Evolutionary conservation across 257 asterid species (phyloP), one percentile per base, ranked within the genome.

Genomic region (Salvia miltiorrhiza): DNA sequence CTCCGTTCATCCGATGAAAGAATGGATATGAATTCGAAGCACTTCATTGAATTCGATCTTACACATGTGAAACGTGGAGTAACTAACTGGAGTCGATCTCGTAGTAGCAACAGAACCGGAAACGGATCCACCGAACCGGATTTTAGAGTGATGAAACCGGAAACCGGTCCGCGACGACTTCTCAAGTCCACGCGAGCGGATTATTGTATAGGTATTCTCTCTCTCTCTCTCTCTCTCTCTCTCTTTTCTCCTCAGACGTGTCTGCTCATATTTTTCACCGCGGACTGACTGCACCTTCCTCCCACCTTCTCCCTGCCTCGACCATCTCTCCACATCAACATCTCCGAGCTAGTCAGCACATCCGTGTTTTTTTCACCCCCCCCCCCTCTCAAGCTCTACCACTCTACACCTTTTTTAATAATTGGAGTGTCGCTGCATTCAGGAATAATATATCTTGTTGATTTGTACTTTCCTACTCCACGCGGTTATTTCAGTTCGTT

Each of bases 401-500:
- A 26, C 20, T 24, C 16, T 24, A 24, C 14, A 19, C 2, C 12
- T 2, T 10, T 47, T 37, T 54, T 9, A 57, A 12, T 56, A 14
- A 20, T 60, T 45, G 48, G 49, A 65, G 43, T 65, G 50, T 37
- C 56, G 23, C 48, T 62, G 48, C 59, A 19, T 67, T 24, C 60
- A 7, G 44, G 54, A 47, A 33, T 44, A 41, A 37, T 58, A 13
- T 48, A 16, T 19, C 13, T 44, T 67, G 63, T 73, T 61, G 52
- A 52, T 65, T 43, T 30, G 49, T 21, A 70, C 62, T 72, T 73
- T 72, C 77, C 52, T 12, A 30, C 13, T 47, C 70, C 52, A 79
- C 90, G 87, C 87, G 90, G 79, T 77, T 52, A 19, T 56, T 73
- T 79, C 77, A 21, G 63, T 76, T 70, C 28, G 24, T 65, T 80